Evolutionary conservation across 2,329 filamentous ascomycete species (phyloP).

Genomic region (Talaromyces funiculosus): DNA sequence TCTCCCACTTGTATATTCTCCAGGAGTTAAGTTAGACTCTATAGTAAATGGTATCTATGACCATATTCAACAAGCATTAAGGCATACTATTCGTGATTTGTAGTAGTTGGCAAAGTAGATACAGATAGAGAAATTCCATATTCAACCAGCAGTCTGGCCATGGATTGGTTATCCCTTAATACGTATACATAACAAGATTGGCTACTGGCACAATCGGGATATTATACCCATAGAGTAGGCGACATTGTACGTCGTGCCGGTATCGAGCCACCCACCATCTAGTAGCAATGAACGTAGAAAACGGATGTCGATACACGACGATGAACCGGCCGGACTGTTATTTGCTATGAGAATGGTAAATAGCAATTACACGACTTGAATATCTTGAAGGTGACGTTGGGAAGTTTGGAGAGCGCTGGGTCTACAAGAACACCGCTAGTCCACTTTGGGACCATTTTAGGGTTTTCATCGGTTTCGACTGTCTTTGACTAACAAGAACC

Average conservation of each 20-base stretch:
- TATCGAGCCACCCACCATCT: background rate
- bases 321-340: background rate
- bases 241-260: background rate
- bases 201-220: background rate
- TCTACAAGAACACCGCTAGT: background rate
- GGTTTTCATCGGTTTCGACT: background rate
- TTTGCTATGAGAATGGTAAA: background rate
- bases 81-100: background rate
- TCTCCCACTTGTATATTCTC: background rate
- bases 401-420: background rate
- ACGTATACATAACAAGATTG: background rate
- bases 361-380: background rate
- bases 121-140: background rate
- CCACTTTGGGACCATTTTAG: background rate
- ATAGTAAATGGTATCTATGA: background rate
- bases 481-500: background rate
- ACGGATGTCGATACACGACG: background rate
- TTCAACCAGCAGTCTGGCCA: background rate
- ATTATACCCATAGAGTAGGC: background rate
- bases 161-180: background rate
- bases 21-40: background rate
- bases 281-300: background rate
- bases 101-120: background rate
- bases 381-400: background rate
- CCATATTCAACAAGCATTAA: background rate